phyloP scores from a whole-genome alignment of 2,329 filamentous ascomycete genomes.

The Colletotrichum lentis region DNA sequence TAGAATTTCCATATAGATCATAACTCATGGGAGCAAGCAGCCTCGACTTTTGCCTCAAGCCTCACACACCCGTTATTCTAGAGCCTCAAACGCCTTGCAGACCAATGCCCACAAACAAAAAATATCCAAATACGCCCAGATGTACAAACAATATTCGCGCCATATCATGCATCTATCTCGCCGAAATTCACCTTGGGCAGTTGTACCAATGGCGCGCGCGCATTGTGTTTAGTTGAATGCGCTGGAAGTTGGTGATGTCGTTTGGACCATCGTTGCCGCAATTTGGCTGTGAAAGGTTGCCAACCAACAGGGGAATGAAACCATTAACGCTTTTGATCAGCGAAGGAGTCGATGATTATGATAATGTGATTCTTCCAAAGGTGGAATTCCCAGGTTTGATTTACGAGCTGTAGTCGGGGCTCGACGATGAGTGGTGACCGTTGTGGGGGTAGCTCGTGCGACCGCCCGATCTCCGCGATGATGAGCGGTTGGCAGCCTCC shows the following conservation, averaged over 20 bases:
- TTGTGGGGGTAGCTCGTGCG: conserved; percentile 41
- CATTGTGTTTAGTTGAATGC: background rate
- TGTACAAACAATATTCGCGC: background rate
- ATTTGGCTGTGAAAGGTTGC: background rate
- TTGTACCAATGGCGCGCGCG: background rate
- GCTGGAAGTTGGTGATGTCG: no score
- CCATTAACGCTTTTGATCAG: no score
- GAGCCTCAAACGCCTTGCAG: conserved; percentile 2
- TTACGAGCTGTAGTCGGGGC: conserved; percentile 28
- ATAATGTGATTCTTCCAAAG: no score
- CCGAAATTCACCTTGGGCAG: background rate
- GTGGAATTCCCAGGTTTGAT: fast-evolving
- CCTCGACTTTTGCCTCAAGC: background rate
- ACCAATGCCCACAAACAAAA: background rate
- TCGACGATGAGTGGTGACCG: conserved; percentile 37
- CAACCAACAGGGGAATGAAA: background rate
- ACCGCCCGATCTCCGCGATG: conserved; percentile 42
- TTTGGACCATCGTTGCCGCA: background rate
- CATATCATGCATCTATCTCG: background rate
- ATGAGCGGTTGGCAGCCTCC: conserved; percentile 62
- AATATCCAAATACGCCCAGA: no score
- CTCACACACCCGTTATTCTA: background rate
- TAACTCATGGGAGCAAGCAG: background rate
- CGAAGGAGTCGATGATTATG: no score
- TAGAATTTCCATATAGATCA: background rate